Base-by-base conservation (phyloP, 2,329 filamentous ascomycete species). In the Alternaria infectoria region DNA sequence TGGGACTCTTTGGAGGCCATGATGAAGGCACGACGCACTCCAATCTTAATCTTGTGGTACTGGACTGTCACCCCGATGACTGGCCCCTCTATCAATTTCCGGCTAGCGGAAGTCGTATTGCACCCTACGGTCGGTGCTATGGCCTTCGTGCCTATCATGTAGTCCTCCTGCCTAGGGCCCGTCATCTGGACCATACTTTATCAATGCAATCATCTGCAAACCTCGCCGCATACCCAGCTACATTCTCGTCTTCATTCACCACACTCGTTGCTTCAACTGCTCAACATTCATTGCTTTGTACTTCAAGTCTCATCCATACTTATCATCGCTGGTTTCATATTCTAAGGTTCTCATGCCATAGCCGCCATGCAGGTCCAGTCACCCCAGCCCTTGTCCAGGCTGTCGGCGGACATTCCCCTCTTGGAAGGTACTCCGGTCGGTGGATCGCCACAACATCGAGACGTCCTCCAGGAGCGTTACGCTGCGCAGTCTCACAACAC, bases 261-360 rank as follows among this genome's bases (percentile, higher is more conserved):
- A 73, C 74, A 72, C 80, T 83, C 80, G 76, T 83, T 77, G 74
- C 76, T 78, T 79, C 77, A 80, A 77, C 77, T 72, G 70, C 77
- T 77, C 69, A 74, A 81, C 79, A 77, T 80, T 83, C 81, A 74
- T 81, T 81, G 67, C 65, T 64, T 67, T 62, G 59, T 70, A 60
- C 64, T 55, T 72, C 74, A 81, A 44, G 52, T 59, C 60, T 67
- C 67, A 68, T 82, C 82, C 79, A 82, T 81, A 77, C 67, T 67
- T 67, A 40, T 68, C 71, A 69, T 74, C 69, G 70, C 75, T 73
- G 66, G 73, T 70, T 74, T 74, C 66, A 57, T 57, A 50, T 64
- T 54, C 54, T 28, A 61, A 58, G 65, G 70, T 74, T 40, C 70
- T 66, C 70, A 75, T 69, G 65, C 62, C 67, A 66, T 61, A 67